A percentile compares a stretch with the other conserved stretches of the same genome.
Evolutionary conservation across 1,284 basidiomycete species (phyloP).

Genomic region (Melampsora larici-populina): DNA sequence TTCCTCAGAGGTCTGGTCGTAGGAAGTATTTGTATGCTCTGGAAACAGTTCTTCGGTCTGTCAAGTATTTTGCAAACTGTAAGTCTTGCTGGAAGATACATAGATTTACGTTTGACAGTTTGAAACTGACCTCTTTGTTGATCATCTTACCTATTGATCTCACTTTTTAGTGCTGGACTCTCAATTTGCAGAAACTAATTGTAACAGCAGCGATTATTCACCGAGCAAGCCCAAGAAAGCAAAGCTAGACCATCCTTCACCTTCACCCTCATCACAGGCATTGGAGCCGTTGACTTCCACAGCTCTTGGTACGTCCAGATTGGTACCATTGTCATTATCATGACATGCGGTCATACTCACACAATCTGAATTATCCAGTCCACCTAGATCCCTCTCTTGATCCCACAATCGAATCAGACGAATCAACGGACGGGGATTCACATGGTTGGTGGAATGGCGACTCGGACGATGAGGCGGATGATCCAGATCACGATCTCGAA

Average conservation of each 20-base stretch:
- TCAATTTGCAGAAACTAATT: background rate
- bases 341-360: background rate
- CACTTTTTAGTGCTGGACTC: background rate
- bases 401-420: background rate
- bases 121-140: background rate
- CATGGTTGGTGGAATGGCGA: background rate
- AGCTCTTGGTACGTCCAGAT: background rate
- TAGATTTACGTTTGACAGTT: background rate
- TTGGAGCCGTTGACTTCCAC: background rate
- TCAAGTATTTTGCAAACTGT: background rate
- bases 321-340: background rate
- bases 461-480: background rate
- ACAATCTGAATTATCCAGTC: background rate
- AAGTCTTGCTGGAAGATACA: background rate
- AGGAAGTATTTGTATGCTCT: background rate
- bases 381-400: background rate
- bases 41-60: background rate
- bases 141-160: too few species aligned
- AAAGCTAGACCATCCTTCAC: background rate
- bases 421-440: background rate
- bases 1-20: background rate
- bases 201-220: background rate
- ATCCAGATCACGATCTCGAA: background rate
- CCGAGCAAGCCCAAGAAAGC: background rate
- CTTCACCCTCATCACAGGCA: background rate